Evolutionary conservation across 352 stramenopile genomes (phyloP), one percentile per base, ranked within the genome.

Genomic region (Pelagophyceae sp.): DNA sequence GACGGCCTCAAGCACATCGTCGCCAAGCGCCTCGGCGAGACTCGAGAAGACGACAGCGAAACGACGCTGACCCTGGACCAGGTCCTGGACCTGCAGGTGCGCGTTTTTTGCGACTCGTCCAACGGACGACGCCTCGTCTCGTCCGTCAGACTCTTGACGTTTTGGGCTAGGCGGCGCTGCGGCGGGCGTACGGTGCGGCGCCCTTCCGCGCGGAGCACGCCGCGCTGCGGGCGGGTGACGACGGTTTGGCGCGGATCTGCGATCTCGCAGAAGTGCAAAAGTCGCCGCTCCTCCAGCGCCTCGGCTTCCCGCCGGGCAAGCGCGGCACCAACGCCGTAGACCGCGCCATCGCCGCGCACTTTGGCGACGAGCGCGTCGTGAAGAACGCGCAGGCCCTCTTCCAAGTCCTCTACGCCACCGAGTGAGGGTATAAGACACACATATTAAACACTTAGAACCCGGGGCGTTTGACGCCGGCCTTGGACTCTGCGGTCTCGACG

Each of bases 401-500:
- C 23, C 11, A 11, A 11, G 45, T 54, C 45, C 45, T 54, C 45
- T 23, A 23, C 23, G 45, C 45, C 45, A 54, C 45, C 45, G 45
- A 54, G 11, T 54, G 11, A 54, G 45, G 23, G 23, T 54, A 54
- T 54, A n/a, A n/a, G n/a, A n/a, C n/a, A n/a, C n/a, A n/a, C n/a
- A n/a, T 31, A 31, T 15, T 35, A 15, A 67, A 15, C 31, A 67
- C 23, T 67, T 31, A 67, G 29, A 31, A 31, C 11, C 5, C 15
- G 58, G 58, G 31, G 58, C 5, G 23, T 31, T 67, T 15, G 5
- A 31, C 61, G 32, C 75, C 75, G 29, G n/a, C 27, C 20, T 76
- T 74, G 61, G 38, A 72, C 38, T 40, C 33, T 0, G 69, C 27
- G 60, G 76, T 80, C 54, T 80, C 76, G 37, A 80, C 76, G n/a